Evolutionary conservation across 75 land plant species (phyloP).

Genomic region (Chamaecyparis obtusa): DNA sequence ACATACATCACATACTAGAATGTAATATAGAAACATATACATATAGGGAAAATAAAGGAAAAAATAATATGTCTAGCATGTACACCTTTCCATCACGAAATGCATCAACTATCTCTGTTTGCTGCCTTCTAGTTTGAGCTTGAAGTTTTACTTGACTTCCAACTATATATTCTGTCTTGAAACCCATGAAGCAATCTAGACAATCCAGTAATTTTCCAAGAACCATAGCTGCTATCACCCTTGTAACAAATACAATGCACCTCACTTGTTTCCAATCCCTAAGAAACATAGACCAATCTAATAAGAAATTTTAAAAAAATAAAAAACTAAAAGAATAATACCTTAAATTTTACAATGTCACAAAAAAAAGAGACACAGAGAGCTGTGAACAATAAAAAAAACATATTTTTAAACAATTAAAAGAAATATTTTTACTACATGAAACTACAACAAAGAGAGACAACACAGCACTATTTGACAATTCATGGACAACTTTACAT

Average conservation of each 20-base stretch:
- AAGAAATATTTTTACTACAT: neutral
- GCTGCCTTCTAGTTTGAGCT: slow-evolving; percentile 31
- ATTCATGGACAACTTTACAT: neutral
- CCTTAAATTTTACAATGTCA: neutral
- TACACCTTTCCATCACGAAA: slow-evolving; percentile 52
- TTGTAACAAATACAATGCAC: slow-evolving; percentile 54
- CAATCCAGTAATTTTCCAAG: slow-evolving; percentile 34
- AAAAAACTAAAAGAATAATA: neutral
- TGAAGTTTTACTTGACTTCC: slow-evolving; percentile 29
- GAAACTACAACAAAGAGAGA: neutral
- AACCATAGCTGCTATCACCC: slow-evolving; percentile 60
- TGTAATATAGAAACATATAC: neutral
- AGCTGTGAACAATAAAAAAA: neutral
- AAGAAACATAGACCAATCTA: neutral
- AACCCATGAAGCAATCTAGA: slow-evolving; percentile 20
- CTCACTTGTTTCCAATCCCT: neutral
- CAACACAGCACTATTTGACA: neutral
- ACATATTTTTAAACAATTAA: neutral
- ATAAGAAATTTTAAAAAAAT: neutral
- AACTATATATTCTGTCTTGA: slow-evolving; percentile 39
- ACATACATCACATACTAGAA: neutral
- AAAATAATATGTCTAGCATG: neutral
- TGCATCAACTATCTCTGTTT: slow-evolving; percentile 41
- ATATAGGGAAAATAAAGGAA: slow-evolving; percentile 5
- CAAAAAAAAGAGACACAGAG: neutral